These are phyloP conservation scores for Chaetomiaceae sp. DNA, from an alignment of 2,329 filamentous ascomycete genomes.

Conservation along the genomic window DNA sequence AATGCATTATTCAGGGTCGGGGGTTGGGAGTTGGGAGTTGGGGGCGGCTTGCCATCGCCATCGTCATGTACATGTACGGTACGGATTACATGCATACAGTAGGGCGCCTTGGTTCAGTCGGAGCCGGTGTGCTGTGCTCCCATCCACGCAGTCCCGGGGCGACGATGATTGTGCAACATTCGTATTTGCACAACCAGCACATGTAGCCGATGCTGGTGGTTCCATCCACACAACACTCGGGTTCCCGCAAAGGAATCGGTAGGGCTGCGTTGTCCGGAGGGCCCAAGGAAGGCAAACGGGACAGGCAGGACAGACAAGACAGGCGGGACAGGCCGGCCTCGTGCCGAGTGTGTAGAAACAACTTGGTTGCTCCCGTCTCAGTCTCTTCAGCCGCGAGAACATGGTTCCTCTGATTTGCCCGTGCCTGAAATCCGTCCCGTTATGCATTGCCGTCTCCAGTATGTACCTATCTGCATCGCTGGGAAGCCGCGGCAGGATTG, in stretches of 20 bases:
- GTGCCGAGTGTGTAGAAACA: no score
- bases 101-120: slow-evolving; percentile 19
- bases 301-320: no score
- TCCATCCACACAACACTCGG: slow-evolving; percentile 5
- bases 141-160: slow-evolving; percentile 9
- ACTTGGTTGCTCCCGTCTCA: no score
- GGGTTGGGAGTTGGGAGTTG: no score
- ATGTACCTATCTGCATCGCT: background rate
- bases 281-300: no score
- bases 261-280: background rate
- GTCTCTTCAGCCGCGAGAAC: background rate
- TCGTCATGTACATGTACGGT: no score
- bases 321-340: no score
- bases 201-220: slow-evolving; percentile 7
- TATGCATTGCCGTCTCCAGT: background rate
- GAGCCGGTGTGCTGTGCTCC: slow-evolving; percentile 13
- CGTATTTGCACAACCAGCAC: slow-evolving; percentile 18
- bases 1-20: slow-evolving; percentile 20
- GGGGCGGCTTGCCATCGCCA: slow-evolving; percentile 5
- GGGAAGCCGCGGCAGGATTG: background rate
- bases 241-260: slow-evolving; percentile 3
- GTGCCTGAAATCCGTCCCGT: background rate
- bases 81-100: no score
- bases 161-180: slow-evolving; percentile 10
- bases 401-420: background rate